Evolutionary conservation across 495 filamentous ascomycete genomes (phyloP), one percentile per base, ranked within the genome.

Genomic region (Cenococcum geophilum): DNA sequence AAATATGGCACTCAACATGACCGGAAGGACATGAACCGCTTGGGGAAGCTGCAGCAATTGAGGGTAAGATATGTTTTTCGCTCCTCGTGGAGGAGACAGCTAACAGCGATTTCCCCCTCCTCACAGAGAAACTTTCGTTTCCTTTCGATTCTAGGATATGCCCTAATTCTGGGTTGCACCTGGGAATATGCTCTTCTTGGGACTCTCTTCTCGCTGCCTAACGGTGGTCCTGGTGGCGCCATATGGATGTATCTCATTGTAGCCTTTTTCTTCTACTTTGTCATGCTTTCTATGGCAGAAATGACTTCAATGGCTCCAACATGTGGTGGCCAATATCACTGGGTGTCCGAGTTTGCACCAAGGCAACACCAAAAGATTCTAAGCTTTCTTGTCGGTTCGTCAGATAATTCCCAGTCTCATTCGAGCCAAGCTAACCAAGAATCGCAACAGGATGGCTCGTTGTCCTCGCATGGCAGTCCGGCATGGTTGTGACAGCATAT

Each of bases 381-480:
- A n/a, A 71, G 69, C 59, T 74, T 73, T 45, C 57, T 70, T 12
- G 63, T 71, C 45, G 60, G 57, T 59, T 32, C 27, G 27, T 32
- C 27, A 32, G 27, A 32, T 32, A 22, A 2, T 32, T 32, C 27
- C 6, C 27, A 32, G 27, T 6, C 27, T 32, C 6, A 6, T 32
- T 2, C 27, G 27, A 6, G 27, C 27, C 27, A 32, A 32, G 27
- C 10, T 12, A 32, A 32, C 6, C 6, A 32, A 32, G 3, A 32
- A 32, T 6, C 6, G 6, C 27, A 32, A 2, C 9, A 79, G 80
- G 80, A n/a, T 87, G 83, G 84, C 73, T 86, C 14, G 79, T 75
- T 43, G 78, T 80, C 6, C 77, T 79, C 32, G 83, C 80, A 5
- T 86, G 84, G 83, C 80, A 84, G 68, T 78, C 79, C 20, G 73